Conservation (phyloP, 2,329 filamentous ascomycete genomes). For the Talaromyces funiculosus region DNA sequence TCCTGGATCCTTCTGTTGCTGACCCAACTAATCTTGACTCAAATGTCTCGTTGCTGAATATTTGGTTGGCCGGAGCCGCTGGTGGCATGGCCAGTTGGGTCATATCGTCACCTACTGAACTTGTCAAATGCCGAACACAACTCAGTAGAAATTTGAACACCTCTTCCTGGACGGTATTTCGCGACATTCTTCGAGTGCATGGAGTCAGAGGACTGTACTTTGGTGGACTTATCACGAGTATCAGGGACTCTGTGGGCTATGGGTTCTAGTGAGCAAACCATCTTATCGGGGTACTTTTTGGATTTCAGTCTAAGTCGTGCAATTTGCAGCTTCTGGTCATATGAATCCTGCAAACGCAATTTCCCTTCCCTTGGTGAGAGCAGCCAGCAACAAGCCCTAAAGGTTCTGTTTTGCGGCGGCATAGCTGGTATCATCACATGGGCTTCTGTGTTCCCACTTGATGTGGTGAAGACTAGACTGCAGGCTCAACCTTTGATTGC, state of each 20-base stretch:
- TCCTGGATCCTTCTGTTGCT: constrained; percentile 46
- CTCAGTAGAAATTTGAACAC: constrained; percentile 44
- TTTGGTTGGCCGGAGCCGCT: constrained; percentile 72
- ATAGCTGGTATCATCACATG: constrained; percentile 83
- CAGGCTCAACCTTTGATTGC: constrained; percentile 59
- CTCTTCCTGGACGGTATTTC: constrained; percentile 61
- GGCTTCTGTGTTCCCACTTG: constrained; percentile 84
- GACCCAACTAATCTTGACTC: constrained; percentile 41
- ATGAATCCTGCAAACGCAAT: constrained; percentile 65
- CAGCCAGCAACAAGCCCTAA: constrained; percentile 50
- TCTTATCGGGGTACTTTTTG: neutral
- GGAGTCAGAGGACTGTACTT: constrained; percentile 68
- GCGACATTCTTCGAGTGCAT: constrained; percentile 54
- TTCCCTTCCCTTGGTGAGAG: constrained; percentile 45
- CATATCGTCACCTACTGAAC: constrained; percentile 80
- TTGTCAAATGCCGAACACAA: constrained; percentile 85
- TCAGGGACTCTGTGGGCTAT: constrained; percentile 86
- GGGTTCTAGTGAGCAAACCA: constrained; percentile 67
- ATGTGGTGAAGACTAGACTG: constrained; percentile 88
- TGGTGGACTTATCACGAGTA: constrained; percentile 72
- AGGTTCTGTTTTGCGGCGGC: constrained; percentile 75
- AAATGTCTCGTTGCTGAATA: constrained; percentile 53
- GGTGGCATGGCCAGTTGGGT: constrained; percentile 82
- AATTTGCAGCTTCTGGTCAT: constrained; percentile 69
- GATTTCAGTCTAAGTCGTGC: neutral